Evolutionary conservation across 2,329 filamentous ascomycete genomes (phyloP).

Genomic region (Aspergillus pseudonomiae): DNA sequence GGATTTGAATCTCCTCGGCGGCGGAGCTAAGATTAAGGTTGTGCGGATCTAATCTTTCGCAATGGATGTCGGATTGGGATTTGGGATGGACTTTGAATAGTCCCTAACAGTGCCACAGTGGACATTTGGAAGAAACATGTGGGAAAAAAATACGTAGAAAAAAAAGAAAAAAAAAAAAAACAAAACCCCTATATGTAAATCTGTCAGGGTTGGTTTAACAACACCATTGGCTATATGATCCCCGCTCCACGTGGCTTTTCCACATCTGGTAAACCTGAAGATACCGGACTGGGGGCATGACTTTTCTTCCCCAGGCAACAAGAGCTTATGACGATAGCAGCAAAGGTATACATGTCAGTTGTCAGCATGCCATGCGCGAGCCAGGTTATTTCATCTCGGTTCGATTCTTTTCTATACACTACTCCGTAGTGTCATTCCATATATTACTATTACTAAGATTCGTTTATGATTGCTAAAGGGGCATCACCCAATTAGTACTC

Average conservation of each 20-base stretch:
- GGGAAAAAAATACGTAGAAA: too few relatives aligned
- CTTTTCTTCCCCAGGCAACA: neutral
- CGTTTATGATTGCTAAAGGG: neutral
- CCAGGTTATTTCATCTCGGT: neutral
- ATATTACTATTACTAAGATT: neutral
- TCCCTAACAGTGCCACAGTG: neutral
- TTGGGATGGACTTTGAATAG: neutral
- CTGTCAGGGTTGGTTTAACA: too few relatives aligned
- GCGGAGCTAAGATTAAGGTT: neutral
- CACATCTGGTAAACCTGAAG: neutral
- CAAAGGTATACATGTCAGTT: too few relatives aligned
- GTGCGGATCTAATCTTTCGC: slow-evolving; percentile 3
- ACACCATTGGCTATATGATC: neutral
- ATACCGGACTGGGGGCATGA: neutral
- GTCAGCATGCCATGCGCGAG: too few relatives aligned
- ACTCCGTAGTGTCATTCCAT: neutral
- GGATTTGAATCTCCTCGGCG: neutral
- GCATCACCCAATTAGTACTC: neutral
- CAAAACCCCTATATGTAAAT: too few relatives aligned
- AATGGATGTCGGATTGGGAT: slow-evolving; percentile 4
- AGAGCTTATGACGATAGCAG: neutral
- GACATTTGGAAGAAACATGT: too few relatives aligned
- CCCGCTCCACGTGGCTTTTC: neutral
- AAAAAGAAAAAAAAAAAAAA: too few relatives aligned
- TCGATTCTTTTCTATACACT: neutral